Evolutionary conservation across 2,329 filamentous ascomycete genomes (phyloP), one percentile per base, ranked within the genome.

Genomic region (Aureobasidium sp.): DNA sequence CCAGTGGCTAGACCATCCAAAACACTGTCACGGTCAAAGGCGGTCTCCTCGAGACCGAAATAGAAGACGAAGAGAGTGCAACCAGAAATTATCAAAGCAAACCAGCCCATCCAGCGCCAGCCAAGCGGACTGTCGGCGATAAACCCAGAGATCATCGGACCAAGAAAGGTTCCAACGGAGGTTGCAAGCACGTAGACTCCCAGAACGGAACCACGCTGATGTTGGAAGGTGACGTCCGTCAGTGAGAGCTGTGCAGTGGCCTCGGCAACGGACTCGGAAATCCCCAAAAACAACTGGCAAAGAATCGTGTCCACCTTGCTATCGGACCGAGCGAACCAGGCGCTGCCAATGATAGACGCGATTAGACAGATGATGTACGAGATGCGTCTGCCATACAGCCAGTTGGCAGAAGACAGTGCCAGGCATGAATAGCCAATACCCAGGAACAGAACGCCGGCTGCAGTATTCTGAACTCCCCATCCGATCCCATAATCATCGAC

Each of bases 171-270:
- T 24, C 82, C 82, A 33, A 83, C 75, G 65, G 78, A 81, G 0
- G 81, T 83, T 1, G 81, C 78, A 39, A 83, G 71, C 29, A 82
- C 80, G 66, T 84, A 84, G 29, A 83, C 67, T 62, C 81, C 81
- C 6, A 84, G 73, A 0, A 81, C 79, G 0, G 76, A 75, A 44
- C 82, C 82, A 47, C 81, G 77, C 63, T 82, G 80, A 66, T 84
- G 82, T 70, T 83, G 79, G 64, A 81, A 84, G 73, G 82, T 84
- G 33, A 84, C 75, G 65, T 84, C 82, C 8, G 81, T 79, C 31
- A 84, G 72, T 1, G 80, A 82, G n/a, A 83, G 70, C 67, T 84
- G 82, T 7, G 81, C 81, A 33, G 80, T 77, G 0, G 82, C 81
- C 69, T 84, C 82, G 1, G 80, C 81, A 45, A 80, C 80, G 9